Base-by-base conservation (phyloP, 179 eudicot species). In the Corrigiola litoralis region DNA sequence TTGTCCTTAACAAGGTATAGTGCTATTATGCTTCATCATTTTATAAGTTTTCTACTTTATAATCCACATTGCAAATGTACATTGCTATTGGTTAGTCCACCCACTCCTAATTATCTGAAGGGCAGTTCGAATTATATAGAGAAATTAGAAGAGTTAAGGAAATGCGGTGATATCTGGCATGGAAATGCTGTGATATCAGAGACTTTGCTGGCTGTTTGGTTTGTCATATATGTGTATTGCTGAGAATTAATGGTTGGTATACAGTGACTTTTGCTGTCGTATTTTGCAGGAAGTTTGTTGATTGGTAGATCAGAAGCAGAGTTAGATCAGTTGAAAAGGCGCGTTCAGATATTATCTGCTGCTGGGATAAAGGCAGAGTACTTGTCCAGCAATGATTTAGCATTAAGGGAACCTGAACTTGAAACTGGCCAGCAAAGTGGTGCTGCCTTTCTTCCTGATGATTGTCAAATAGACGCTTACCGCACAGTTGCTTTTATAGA, bases 391-490 rank as follows among this genome's bases (percentile, higher is more conserved):
- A 33, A 52, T 69, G 89, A 84, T 44, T 71, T 94, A 58, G 65
- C 58, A 68, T 47, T 40, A 21, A 68, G 73, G 42, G 97, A 94
- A 82, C 99, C 99, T 28, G 87, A 85, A 69, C 84, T 94, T 54
- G 58, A 33, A 71, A 76, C 86, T 64, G 84, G 79, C 40, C 64
- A 57, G 55, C 88, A 87, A 40, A 77, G 83, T 49, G 85, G 86
- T 56, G 97, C 95, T 40, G 91, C 84, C 21, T 87, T 87, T 73
- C 47, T 86, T 45, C 97, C 91, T 8, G 89, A 94, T 79, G 99
- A 94, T 68, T 79, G 75, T 63, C 97, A 90, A 62, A 51, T 94
- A 61, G 99, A 94, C 77, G 95, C 95, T 76, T 60, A 68, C 25
- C 82, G 83, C 54, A 76, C 97, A 3, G 89, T 88, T 72, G 81